Evolutionary conservation across 1,284 basidiomycete species (phyloP), one percentile per base, ranked within the genome.

Genomic region (Marasmius fiardii): DNA sequence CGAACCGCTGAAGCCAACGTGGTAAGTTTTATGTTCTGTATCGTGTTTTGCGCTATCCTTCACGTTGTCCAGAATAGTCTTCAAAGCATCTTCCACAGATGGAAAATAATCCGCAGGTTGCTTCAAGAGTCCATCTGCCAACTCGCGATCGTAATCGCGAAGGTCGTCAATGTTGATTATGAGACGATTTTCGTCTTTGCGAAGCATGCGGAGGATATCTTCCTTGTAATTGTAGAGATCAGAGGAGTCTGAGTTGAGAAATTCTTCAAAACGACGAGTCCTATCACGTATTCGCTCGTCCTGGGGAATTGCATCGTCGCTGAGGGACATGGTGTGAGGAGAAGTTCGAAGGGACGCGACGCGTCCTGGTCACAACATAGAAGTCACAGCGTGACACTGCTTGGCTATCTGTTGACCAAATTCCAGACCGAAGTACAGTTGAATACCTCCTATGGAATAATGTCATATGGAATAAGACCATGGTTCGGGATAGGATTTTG

Each of bases 141-240:
- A 90, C 56, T 91, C 86, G 68, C 95, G 86, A 70, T 93, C 86
- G 71, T 95, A 95, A 72, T 95, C 92, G 71, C 97, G 89, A 62
- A 99, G 75, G 74, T 99, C 95, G 73, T 99, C 96, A 64, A 99
- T 81, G 73, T 98, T 99, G 71, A 99, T 86, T 65, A 97, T 88
- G 65, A 99, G 86, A 65, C 97, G 87, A 63, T 93, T 88, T 67
- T 90, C 85, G 65, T 93, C 90, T 31, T 83, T 78, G 55, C 90
- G 86, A 43, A 99, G 81, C 88, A 99, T 90, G 62, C 86, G 84
- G 50, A 83, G 80, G 63, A 98, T 90, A 55, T 90, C 88, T 66
- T 95, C 88, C 63, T 86, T 85, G 75, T 99, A 98, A 73, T 93
- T 92, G 75, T 86, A 86, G 21, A 82, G 65, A 58, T 83, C 71